phyloP scores from a whole-genome alignment of 371 early-diverging fungal genomes.

The Mortierella sp. region DNA sequence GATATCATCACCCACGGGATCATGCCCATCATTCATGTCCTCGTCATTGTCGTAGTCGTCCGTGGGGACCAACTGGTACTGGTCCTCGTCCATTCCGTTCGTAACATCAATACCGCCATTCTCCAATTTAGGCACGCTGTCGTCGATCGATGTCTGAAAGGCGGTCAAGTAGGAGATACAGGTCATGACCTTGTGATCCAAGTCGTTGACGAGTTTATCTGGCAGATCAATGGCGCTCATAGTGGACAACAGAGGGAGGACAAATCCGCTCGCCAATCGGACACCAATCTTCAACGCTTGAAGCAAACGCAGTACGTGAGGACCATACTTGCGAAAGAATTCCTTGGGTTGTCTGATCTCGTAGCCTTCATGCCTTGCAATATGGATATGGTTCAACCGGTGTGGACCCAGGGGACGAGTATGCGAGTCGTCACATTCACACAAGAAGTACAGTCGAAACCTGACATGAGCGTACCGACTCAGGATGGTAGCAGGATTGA shows the following conservation, averaged over 20 bases:
- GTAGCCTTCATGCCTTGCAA: conserved; percentile 47
- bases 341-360: conserved; percentile 45
- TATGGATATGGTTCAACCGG: conserved; percentile 45
- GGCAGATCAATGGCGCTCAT: conserved; percentile 33
- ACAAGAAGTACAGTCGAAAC: conserved; percentile 48
- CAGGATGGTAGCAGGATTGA: conserved; percentile 25
- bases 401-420: conserved; percentile 38
- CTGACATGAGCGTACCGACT: conserved; percentile 13
- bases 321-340: conserved; percentile 50
- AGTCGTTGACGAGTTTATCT: conserved; percentile 12
- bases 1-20: not conserved
- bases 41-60: not conserved
- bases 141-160: conserved; percentile 18
- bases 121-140: conserved; percentile 9
- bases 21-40: not conserved
- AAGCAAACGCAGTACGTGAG: conserved; percentile 29
- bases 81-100: conserved; percentile 8
- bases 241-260: conserved; percentile 25
- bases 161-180: conserved; percentile 25
- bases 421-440: conserved; percentile 41
- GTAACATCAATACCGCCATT: not conserved
- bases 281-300: conserved; percentile 31
- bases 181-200: conserved; percentile 20
- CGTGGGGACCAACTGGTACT: not conserved
- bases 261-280: conserved; percentile 21